Evolutionary conservation across 441 rosid genomes (phyloP), one percentile per base, ranked within the genome.

Genomic region (Adansonia rubrostipa): DNA sequence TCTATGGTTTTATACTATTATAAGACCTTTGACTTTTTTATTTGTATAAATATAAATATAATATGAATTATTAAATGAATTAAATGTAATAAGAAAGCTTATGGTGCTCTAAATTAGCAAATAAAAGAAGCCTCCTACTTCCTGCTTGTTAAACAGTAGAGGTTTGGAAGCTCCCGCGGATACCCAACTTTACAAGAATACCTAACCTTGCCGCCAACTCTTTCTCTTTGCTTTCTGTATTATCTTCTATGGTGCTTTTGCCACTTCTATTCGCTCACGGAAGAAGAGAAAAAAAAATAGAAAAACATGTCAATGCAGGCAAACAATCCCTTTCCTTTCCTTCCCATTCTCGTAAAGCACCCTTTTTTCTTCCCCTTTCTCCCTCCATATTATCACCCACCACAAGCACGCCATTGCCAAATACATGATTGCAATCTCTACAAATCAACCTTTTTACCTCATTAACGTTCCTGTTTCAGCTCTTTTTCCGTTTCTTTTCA

Each of bases 311-410:
- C 79, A 42, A 48, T 60, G 57, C 60, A 73, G 69, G 33, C 61
- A 83, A 84, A 86, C 94, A 87, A 91, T 91, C 90, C 97, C 84
- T 92, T 92, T 75, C 92, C 94, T 74, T 88, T 70, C 80, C 73
- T 82, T 79, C 78, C 81, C 82, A 67, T 42, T 80, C 89, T 88
- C 82, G 87, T 65, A 84, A 88, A 84, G 88, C 77, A 84, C 76
- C 76, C 82, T 53, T 48, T 73, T 53, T 13, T 36, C 81, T 50
- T 69, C 68, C 54, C 45, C 70, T 47, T 10, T 42, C 81, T 51
- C 74, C 71, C 77, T 79, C 86, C 88, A 82, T 84, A 79, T 72
- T 79, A 50, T 61, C 88, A 74, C 47, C 47, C 76, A 71, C 9
- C 33, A 42, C 44, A 50, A 13, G 60, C 75, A 45, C 68, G 76